These are phyloP conservation scores for Solanum stenotomum DNA, from an alignment of 257 asterid genomes.

Conservation along the genomic window DNA sequence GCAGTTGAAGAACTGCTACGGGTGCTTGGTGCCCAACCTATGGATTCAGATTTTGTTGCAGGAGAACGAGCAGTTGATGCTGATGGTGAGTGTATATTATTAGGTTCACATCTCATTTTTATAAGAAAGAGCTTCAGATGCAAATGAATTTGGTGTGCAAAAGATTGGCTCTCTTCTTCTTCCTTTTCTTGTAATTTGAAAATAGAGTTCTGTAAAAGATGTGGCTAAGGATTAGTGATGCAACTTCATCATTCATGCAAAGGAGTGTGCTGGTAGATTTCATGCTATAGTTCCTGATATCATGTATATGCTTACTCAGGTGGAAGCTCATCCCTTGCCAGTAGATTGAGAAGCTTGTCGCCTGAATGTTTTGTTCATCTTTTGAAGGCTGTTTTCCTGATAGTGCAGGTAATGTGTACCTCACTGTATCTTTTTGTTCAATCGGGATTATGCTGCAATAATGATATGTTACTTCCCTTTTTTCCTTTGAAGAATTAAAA, in stretches of 20 bases:
- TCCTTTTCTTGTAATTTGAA: background rate
- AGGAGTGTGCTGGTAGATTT: background rate
- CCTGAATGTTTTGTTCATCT: conserved; percentile 88
- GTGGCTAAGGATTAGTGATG: background rate
- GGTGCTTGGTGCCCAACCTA: conserved; percentile 29
- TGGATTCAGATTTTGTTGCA: conserved; percentile 62
- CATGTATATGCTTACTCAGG: conserved; percentile 30
- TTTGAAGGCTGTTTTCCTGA: conserved; percentile 70
- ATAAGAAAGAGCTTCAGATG: background rate
- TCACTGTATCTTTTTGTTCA: conserved; percentile 4
- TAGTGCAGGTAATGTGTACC: conserved; percentile 85
- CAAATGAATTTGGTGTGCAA: conserved; percentile 2
- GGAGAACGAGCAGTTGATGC: conserved; percentile 70
- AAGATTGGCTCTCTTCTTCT: background rate
- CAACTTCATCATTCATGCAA: background rate
- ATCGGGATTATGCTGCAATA: background rate
- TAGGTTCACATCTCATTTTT: background rate
- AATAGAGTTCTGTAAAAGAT: background rate
- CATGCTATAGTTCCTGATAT: background rate
- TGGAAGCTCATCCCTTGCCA: conserved; percentile 84
- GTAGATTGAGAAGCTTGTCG: conserved; percentile 79
- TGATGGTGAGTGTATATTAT: conserved; percentile 55
- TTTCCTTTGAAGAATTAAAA: background rate
- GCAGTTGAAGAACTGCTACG: conserved; percentile 73
- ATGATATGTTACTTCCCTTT: background rate